These are phyloP conservation scores for Marsdenia floribunda DNA, from an alignment of 257 asterid genomes.

Conservation along the genomic window DNA sequence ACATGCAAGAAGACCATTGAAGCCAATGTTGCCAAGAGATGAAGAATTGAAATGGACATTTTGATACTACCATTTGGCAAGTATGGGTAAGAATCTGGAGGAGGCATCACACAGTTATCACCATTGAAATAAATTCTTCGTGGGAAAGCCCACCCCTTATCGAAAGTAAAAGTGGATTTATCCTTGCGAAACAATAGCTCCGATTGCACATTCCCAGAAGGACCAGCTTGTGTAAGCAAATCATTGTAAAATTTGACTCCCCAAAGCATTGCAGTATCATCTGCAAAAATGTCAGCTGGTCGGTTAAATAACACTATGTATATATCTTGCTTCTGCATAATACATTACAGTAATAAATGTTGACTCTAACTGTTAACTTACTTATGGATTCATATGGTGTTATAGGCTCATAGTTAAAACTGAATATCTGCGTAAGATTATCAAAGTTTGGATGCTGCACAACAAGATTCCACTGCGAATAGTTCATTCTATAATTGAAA, in stretches of 20 bases:
- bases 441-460: slow-evolving; percentile 45
- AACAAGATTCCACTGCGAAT: slow-evolving; percentile 44
- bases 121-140: slow-evolving; percentile 43
- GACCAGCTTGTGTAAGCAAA: slow-evolving; percentile 35
- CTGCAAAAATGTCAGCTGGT: slow-evolving; percentile 18
- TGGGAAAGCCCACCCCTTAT: slow-evolving; percentile 59
- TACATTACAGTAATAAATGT: background rate
- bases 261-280: slow-evolving; percentile 47
- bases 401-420: slow-evolving; percentile 39
- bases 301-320: background rate
- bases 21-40: slow-evolving; percentile 8
- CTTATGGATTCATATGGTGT: slow-evolving; percentile 31
- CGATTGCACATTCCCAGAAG: slow-evolving; percentile 46
- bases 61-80: slow-evolving; percentile 27
- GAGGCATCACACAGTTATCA: slow-evolving; percentile 47
- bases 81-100: slow-evolving; percentile 36
- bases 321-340: background rate
- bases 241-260: slow-evolving; percentile 44
- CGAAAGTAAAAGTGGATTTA: slow-evolving; percentile 31
- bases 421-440: slow-evolving; percentile 37
- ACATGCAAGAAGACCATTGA: slow-evolving; percentile 21
- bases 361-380: too few species aligned
- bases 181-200: slow-evolving; percentile 45
- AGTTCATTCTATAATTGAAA: slow-evolving; percentile 41
- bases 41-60: background rate